phyloP scores from a whole-genome alignment of 2,329 filamentous ascomycete species.

The Plenodomus tracheiphilus region DNA sequence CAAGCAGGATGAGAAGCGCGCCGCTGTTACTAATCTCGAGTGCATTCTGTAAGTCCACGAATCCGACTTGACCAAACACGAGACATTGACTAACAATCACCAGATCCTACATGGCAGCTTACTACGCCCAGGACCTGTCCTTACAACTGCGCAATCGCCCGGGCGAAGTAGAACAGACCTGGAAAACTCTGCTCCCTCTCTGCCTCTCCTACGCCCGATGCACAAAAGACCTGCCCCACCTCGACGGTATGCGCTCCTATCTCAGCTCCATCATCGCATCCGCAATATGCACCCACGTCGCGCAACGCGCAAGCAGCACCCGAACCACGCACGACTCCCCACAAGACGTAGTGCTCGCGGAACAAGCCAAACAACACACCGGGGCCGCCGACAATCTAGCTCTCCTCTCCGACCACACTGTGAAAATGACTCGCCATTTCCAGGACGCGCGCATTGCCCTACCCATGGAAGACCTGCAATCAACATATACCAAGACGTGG shows the following conservation, averaged over 20 bases:
- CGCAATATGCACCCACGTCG: conserved; percentile 40
- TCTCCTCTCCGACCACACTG: conserved; percentile 32
- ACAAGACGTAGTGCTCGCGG: conserved; percentile 26
- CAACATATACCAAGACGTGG: conserved; percentile 46
- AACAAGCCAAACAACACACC: conserved; percentile 28
- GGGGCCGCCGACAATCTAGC: conserved; percentile 25
- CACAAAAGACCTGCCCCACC: conserved; percentile 39
- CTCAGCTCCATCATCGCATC: conserved; percentile 47
- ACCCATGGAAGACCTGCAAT: conserved; percentile 42
- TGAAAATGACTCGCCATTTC: conserved; percentile 28
- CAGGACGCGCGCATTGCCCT: conserved; percentile 34
- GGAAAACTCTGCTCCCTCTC: conserved; percentile 44
- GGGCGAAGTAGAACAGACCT: conserved; percentile 40
- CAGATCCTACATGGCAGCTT: conserved; percentile 46
- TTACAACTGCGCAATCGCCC: conserved; percentile 34
- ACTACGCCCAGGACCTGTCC: conserved; percentile 36
- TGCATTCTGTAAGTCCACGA: conserved; percentile 45
- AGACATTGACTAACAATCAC: conserved; percentile 19
- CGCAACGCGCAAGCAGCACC: conserved; percentile 26
- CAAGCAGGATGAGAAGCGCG: conserved; percentile 42
- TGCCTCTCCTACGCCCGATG: conserved; percentile 35
- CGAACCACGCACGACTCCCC: conserved; percentile 31
- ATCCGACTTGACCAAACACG: neutral
- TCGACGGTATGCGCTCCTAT: conserved; percentile 48
- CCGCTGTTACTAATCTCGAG: conserved; percentile 50